phyloP scores from a whole-genome alignment of 768 basidiomycete genomes.

The Leccinum rimulosum region DNA sequence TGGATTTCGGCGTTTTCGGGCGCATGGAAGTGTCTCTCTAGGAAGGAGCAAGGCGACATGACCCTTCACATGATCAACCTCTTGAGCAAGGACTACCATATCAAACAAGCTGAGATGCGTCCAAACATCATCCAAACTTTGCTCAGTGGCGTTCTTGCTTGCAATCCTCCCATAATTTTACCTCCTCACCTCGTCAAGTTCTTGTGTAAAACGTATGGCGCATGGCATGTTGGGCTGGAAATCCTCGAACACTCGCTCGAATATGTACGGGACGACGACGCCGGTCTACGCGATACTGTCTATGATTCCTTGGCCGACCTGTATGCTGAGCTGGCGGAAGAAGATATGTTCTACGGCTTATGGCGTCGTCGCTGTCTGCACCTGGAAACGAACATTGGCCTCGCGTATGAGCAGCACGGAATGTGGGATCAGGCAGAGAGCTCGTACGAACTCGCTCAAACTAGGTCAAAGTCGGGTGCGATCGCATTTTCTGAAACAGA shows the following conservation, averaged over 20 bases:
- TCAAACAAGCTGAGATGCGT: slow-evolving; percentile 81
- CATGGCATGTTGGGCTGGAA: slow-evolving; percentile 92
- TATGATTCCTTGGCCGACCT: slow-evolving; percentile 91
- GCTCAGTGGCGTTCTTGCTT: slow-evolving; percentile 80
- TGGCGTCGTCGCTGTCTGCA: slow-evolving; percentile 92
- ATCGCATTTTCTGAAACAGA: slow-evolving; percentile 93
- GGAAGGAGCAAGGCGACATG: slow-evolving; percentile 85
- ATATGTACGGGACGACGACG: slow-evolving; percentile 75
- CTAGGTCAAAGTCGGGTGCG: slow-evolving; percentile 72
- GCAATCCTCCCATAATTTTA: slow-evolving; percentile 80
- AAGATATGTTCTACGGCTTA: slow-evolving; percentile 95
- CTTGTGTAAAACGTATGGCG: slow-evolving; percentile 91
- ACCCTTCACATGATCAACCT: slow-evolving; percentile 88
- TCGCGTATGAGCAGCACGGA: slow-evolving; percentile 93
- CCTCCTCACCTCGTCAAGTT: slow-evolving; percentile 96
- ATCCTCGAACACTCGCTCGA: slow-evolving; percentile 82
- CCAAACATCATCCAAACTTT: slow-evolving; percentile 93
- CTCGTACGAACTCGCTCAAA: slow-evolving; percentile 89
- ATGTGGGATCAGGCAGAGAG: slow-evolving; percentile 93
- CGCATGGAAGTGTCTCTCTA: slow-evolving; percentile 79
- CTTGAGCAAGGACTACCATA: slow-evolving; percentile 91
- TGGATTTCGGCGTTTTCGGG: slow-evolving; percentile 90
- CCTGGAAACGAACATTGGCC: slow-evolving; percentile 81
- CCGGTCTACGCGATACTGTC: slow-evolving; percentile 74
- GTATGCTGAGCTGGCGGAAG: slow-evolving; percentile 94